Conservation (phyloP, 2,329 filamentous ascomycete genomes). For the Dactylellina leptospora region DNA sequence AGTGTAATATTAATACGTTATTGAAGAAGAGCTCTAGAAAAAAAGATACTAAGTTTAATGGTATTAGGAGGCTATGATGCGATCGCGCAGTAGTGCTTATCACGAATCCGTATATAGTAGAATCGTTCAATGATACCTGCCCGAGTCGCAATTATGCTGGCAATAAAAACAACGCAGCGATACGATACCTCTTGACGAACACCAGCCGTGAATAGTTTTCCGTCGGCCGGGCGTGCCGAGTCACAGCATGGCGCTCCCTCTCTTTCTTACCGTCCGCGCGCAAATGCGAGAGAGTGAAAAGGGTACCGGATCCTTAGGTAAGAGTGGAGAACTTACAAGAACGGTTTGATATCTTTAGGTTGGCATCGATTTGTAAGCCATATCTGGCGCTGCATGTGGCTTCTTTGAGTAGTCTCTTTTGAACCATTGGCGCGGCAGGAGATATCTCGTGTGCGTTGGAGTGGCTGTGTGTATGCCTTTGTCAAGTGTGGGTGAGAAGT, state of each 20-base stretch:
- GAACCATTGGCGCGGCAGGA: too few relatives aligned
- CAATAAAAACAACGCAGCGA: too few relatives aligned
- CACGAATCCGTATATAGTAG: not conserved
- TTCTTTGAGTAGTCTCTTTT: too few relatives aligned
- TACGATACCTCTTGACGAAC: too few relatives aligned
- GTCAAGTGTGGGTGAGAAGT: constrained; percentile 5
- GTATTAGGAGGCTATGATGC: constrained; percentile 2
- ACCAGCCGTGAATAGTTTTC: too few relatives aligned
- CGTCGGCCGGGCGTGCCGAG: not conserved
- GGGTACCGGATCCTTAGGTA: not conserved
- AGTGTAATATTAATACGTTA: not conserved
- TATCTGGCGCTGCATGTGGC: too few relatives aligned
- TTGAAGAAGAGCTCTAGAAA: constrained; percentile 3
- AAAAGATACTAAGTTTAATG: too few relatives aligned
- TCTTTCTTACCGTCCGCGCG: too few relatives aligned
- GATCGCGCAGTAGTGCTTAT: constrained; percentile 43
- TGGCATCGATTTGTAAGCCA: constrained; percentile 25
- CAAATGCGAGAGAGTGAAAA: too few relatives aligned
- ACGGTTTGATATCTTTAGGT: not conserved
- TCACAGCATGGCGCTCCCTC: too few relatives aligned
- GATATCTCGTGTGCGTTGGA: too few relatives aligned
- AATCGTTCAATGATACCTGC: too few relatives aligned
- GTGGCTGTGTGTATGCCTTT: not conserved
- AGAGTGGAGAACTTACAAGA: not conserved
- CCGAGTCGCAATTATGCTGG: constrained; percentile 26